Evolutionary conservation across 148 eudicot genomes (phyloP), one percentile per base, ranked within the genome.

Genomic region (Euryodendron excelsum): DNA sequence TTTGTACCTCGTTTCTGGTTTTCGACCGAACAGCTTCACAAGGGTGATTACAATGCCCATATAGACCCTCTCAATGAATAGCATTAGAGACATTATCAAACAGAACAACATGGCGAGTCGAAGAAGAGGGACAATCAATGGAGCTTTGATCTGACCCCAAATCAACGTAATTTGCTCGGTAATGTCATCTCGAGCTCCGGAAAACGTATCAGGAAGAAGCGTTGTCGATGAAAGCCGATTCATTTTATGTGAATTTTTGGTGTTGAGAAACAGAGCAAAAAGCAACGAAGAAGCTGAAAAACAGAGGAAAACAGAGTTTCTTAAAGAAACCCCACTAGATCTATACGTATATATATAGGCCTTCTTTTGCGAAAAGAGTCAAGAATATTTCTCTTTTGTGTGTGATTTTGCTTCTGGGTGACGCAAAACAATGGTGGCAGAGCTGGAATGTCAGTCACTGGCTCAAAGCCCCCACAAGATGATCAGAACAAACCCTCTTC

Each of bases 121-220:
- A 3, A 88, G 82, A 39, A 87, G 55, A 13, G 94, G 94, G 33
- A 90, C 86, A 31, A 90, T 75, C 79, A 87, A 33, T 63, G 94
- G 91, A n/a, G 85, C 88, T 63, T 78, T 90, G 70, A 85, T 82
- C 78, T 78, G 87, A 17, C 55, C 87, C 94, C 93, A 90, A 33
- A 87, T 78, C 2, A 88, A 27, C 77, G 28, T 25, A 25, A 86
- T 74, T 45, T 79, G 87, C 52, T 70, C 67, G 2, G 85, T 69
- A 14, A 87, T 55, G 53, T 83, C 88, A 41, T 77, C 86, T 44
- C 77, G 47, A 18, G 84, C 69, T 0, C 83, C 84, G 5, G n/a
- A 3, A 34, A 83, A 75, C 0, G 78, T 3, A 0, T 81, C 83
- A 2, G 81, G 82, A 15, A 85, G 37, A 68, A 87, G 41, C 6